A percentile compares a stretch with the other conserved stretches of the same genome.
phyloP scores from a whole-genome alignment of 768 basidiomycete species.

The Rhodotorula babjevae region DNA sequence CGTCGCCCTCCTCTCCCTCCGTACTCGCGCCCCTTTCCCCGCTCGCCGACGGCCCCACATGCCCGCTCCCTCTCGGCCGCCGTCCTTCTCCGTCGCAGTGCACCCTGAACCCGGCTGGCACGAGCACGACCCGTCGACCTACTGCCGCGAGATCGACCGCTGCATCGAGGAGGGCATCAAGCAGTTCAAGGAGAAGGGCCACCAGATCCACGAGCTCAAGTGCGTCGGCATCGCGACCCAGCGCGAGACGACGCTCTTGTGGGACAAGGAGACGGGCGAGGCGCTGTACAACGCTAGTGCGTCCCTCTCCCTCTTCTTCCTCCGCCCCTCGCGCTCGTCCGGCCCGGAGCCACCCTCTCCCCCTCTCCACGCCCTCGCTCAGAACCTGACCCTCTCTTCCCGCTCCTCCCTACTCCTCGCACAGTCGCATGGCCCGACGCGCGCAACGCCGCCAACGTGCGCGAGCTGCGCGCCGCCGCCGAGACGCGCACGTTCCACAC shows the following conservation, averaged over 20 bases:
- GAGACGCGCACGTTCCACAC: slow-evolving; percentile 50
- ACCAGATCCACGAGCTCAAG: slow-evolving; percentile 74
- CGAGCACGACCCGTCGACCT: slow-evolving; percentile 82
- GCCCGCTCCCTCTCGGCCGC: neutral
- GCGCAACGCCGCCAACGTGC: slow-evolving; percentile 79
- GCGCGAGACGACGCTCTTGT: slow-evolving; percentile 88
- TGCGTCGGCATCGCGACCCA: slow-evolving; percentile 93
- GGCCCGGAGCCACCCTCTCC: neutral
- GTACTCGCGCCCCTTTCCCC: slow-evolving; percentile 57
- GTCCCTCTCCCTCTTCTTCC: neutral
- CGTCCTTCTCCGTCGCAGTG: slow-evolving; percentile 46
- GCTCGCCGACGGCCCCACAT: neutral
- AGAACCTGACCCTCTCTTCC: neutral
- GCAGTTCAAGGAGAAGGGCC: slow-evolving; percentile 68
- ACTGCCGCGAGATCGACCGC: slow-evolving; percentile 65
- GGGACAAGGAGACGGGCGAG: slow-evolving; percentile 85
- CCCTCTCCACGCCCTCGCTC: neutral
- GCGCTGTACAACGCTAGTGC: slow-evolving; percentile 69
- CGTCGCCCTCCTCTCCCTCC: too few relatives aligned
- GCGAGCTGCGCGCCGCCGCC: slow-evolving; percentile 71
- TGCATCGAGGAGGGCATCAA: slow-evolving; percentile 71
- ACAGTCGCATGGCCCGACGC: slow-evolving; percentile 88
- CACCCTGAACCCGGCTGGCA: slow-evolving; percentile 67
- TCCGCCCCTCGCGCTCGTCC: too few relatives aligned
- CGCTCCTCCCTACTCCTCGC: neutral